Evolutionary conservation across 2,329 filamentous ascomycete species (phyloP), one percentile per base, ranked within the genome.

Genomic region (Celoporthe dispersa): DNA sequence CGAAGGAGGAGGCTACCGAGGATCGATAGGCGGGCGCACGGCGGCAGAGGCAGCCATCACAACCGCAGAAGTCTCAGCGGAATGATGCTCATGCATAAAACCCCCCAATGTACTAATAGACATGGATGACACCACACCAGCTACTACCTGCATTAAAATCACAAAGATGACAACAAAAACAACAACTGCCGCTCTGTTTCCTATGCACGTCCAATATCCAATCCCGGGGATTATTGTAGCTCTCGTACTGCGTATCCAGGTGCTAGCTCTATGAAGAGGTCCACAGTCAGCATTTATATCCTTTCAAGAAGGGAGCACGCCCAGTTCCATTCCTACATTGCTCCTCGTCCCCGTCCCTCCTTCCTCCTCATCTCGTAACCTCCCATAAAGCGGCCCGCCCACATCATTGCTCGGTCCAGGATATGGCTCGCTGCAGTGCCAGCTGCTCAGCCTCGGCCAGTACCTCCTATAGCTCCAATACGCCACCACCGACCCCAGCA

Each of bases 1-100:
- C 94, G 72, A 98, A 97, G 87, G 88, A 90, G 74, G 92, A 95
- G 79, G 89, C 89, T 73, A 81, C 88, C 19, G 90, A 94, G 78
- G 90, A 90, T 74, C 88, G 88, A 79, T 90, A 84, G 74, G 70
- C 12, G 12, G 22, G 28, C 60, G 33, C 44, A 53, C 33, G 25
- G 25, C 19, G 39, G 39, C 31, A 6, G 41, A 39, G 22, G 60
- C 55, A 62, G 22, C 37, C 14, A 59, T 44, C 35, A 41, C 60
- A 37, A 44, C 14, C 35, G 35, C 33, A 68, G 22, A 61, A 25
- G 37, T 53, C 39, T 48, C 67, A 28, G 63, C 28, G 55, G 66
- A 55, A 33, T 11, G 28, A 70, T 57, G 48, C 59, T 22, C 66
- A 65, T 69, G 63, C 72, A 70, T 64, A 74, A 74, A 73, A 74